Base-by-base conservation (phyloP, 495 filamentous ascomycete species). In the Aspergillus conjunctus region DNA sequence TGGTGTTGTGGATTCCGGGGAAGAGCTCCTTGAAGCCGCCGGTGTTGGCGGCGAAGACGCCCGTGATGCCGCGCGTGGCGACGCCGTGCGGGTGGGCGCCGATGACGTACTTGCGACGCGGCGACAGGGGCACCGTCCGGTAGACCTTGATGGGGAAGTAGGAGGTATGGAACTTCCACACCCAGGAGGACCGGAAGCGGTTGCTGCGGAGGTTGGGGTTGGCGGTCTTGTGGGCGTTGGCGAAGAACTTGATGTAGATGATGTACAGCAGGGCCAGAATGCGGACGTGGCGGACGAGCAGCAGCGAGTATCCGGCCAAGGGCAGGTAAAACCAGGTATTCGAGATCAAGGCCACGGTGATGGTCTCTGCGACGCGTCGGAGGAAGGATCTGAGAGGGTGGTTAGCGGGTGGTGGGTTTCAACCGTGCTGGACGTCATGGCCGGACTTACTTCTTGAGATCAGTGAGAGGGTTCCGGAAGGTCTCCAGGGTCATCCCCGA, bases 51-150 rank as follows among this genome's bases (percentile, higher is more conserved):
- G 78, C 87, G 63, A 96, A 92, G 5, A 90, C 86, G 2, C 86
- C 88, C 67, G 88, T 89, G 4, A 91, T 90, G 21, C 91, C 91
- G 58, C 93, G 87, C 18, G 85, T 87, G 63, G 93, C 92, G 71
- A 96, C 91, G 48, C 91, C 91, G 71, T 95, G 91, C 0, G 91
- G 91, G 69, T 93, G 91, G 67, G 93, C 93, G 33, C 91, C 91
- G 69, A 96, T 92, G 63, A 96, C 90, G 77, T 96, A 96, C 71
- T 93, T 93, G 56, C 87, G 78, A 5, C 83, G 86, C 0, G 89
- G 79, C 8, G 87, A 83, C 4, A 96, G 85, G 1, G 56, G 34
- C 6, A 51, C 34, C 0, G 59, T 54, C 7, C 67, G 62, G 37
- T 67, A 64, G 0, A 70, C 48, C 0, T 41, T 56, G 18, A 67